Conservation (phyloP, 495 filamentous ascomycete species). For the Stereocaulon alpinum region DNA sequence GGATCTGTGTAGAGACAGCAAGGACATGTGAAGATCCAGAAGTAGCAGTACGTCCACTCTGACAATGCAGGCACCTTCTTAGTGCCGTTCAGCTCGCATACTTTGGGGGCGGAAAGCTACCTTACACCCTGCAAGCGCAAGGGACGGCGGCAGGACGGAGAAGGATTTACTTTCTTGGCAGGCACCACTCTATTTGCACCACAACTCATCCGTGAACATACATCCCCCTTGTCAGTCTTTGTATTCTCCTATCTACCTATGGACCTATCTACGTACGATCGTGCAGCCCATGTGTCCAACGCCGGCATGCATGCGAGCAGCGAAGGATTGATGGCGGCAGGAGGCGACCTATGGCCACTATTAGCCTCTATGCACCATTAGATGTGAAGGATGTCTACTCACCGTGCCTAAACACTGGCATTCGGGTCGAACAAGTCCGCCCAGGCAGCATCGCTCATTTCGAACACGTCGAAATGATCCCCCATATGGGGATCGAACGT, state of each 20-base stretch:
- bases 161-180: no score
- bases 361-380: neutral
- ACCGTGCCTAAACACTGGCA: neutral
- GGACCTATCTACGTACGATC: no score
- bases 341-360: neutral
- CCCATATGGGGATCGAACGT: conserved; percentile 17
- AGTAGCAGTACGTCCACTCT: no score
- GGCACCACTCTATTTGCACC: conserved; percentile 4
- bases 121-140: neutral
- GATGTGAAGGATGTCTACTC: no score
- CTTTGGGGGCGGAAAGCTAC: no score
- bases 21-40: neutral
- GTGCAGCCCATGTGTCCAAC: neutral
- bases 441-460: conserved; percentile 14
- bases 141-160: neutral
- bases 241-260: neutral
- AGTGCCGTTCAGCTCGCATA: no score
- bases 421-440: neutral
- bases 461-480: conserved; percentile 20
- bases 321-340: no score
- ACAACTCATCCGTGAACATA: neutral
- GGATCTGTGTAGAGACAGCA: neutral
- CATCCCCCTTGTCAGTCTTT: neutral
- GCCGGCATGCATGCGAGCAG: no score
- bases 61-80: neutral